phyloP scores from a whole-genome alignment of 805 yeast genomes.

The Saccharomycopsis capsularis region DNA sequence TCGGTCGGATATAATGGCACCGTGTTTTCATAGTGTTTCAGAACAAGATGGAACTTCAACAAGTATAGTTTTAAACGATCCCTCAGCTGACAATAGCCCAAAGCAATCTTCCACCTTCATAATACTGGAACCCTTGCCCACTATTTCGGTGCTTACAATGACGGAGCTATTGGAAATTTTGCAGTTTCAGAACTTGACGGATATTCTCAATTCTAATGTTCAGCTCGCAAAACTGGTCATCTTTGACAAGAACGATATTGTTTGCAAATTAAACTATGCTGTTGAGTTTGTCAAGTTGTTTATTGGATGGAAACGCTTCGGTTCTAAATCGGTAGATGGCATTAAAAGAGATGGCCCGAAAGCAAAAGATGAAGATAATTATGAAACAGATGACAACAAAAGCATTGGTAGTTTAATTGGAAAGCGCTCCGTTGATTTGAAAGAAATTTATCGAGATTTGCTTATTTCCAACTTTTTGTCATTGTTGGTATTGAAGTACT shows the following conservation, averaged over 20 bases:
- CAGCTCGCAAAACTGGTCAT: slow-evolving; percentile 3
- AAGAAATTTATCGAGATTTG: neutral
- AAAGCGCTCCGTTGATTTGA: neutral
- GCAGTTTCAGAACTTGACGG: too few species aligned
- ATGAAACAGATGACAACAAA: neutral
- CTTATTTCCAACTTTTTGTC: slow-evolving; percentile 8
- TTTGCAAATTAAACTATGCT: neutral
- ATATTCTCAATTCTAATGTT: neutral
- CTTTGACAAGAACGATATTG: neutral
- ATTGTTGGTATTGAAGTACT: slow-evolving; percentile 4
- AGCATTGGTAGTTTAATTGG: neutral
- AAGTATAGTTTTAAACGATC: too few species aligned
- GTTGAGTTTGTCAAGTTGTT: neutral
- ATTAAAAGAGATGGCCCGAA: neutral
- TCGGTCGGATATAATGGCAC: too few species aligned
- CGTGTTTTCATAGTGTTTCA: too few species aligned
- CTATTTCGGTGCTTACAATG: too few species aligned
- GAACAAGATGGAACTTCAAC: too few species aligned
- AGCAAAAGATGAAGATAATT: neutral
- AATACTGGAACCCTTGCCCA: too few species aligned
- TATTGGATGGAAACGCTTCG: neutral
- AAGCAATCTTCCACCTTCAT: too few species aligned
- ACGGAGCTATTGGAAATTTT: too few species aligned
- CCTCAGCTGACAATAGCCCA: too few species aligned
- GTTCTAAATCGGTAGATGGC: too few species aligned